Percentiles rank a stretch among this genome's conserved stretches.
phyloP scores from a whole-genome alignment of 2,329 filamentous ascomycete genomes.

The Xylaria sp. region DNA sequence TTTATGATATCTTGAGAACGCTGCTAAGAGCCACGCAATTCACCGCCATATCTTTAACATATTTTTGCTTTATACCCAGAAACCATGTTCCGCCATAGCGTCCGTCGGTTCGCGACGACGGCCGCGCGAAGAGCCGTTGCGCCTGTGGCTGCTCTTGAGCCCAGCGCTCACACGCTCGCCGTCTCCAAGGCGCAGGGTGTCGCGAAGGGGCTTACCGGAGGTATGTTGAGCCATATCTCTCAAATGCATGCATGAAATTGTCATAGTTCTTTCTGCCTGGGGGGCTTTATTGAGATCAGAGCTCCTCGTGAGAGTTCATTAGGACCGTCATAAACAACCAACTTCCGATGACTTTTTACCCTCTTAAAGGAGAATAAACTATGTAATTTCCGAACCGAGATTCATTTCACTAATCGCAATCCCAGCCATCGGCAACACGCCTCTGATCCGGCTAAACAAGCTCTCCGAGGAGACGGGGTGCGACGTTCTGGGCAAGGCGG shows the following conservation, averaged over 20 bases:
- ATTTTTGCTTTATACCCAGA: neutral
- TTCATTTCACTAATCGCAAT: constrained; percentile 1
- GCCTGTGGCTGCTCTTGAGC: constrained; percentile 48
- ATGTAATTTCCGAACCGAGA: too few species aligned
- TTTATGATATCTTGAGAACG: neutral
- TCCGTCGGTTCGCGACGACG: constrained; percentile 73
- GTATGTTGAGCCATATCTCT: constrained; percentile 57
- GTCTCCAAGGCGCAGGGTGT: constrained; percentile 84
- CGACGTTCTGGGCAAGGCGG: constrained; percentile 93
- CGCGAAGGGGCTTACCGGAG: constrained; percentile 81
- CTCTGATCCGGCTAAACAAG: constrained; percentile 87
- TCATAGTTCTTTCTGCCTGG: neutral
- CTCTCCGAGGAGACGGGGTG: constrained; percentile 93
- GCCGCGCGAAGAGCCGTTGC: constrained; percentile 58
- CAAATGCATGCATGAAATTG: neutral
- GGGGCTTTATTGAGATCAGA: neutral
- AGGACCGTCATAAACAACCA: neutral
- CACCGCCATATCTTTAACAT: neutral
- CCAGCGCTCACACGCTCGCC: constrained; percentile 70
- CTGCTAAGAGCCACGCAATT: neutral
- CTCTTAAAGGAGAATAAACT: neutral
- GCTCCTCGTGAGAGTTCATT: neutral
- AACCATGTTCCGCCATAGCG: constrained; percentile 76
- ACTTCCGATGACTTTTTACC: neutral
- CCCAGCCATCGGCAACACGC: constrained; percentile 95